These are phyloP conservation scores for Zasmidium citrigriseum DNA, from an alignment of 2,329 filamentous ascomycete genomes.

Conservation along the genomic window DNA sequence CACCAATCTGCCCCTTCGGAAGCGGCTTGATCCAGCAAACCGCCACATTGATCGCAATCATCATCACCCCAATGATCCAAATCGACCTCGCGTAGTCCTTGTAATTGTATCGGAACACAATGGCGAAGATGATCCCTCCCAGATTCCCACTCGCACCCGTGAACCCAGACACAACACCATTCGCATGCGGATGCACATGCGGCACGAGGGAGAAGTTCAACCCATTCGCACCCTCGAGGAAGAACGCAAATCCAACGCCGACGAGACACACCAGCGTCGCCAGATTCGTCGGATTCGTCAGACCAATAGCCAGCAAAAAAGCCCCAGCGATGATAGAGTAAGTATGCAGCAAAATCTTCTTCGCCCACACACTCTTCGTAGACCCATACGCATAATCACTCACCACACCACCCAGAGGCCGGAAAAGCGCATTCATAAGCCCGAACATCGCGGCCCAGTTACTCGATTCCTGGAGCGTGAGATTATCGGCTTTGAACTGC, in stretches of 20 bases:
- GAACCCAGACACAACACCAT: slow-evolving; percentile 75
- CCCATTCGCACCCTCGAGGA: slow-evolving; percentile 82
- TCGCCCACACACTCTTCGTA: slow-evolving; percentile 59
- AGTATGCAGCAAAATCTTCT: slow-evolving; percentile 63
- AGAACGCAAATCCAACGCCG: slow-evolving; percentile 74
- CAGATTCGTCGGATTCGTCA: slow-evolving; percentile 62
- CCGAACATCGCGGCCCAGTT: slow-evolving; percentile 74
- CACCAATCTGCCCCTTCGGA: slow-evolving; percentile 55
- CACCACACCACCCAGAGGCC: slow-evolving; percentile 66
- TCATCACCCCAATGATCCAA: slow-evolving; percentile 80
- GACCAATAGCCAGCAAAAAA: slow-evolving; percentile 64
- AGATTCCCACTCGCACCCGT: slow-evolving; percentile 81
- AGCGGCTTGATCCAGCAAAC: slow-evolving; percentile 65
- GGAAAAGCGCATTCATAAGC: slow-evolving; percentile 68
- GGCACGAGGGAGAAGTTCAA: slow-evolving; percentile 85
- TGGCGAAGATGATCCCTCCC: slow-evolving; percentile 80
- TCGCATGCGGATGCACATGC: slow-evolving; percentile 80
- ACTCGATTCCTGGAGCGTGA: slow-evolving; percentile 57
- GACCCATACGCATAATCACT: slow-evolving; percentile 57
- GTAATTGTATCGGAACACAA: slow-evolving; percentile 71
- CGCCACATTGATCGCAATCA: slow-evolving; percentile 67
- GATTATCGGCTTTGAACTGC: slow-evolving; percentile 48
- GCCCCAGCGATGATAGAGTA: slow-evolving; percentile 59
- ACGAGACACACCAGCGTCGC: slow-evolving; percentile 74
- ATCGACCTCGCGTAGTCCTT: slow-evolving; percentile 52